Conservation (phyloP, 257 asterid genomes). For the Solanum rostratum region DNA sequence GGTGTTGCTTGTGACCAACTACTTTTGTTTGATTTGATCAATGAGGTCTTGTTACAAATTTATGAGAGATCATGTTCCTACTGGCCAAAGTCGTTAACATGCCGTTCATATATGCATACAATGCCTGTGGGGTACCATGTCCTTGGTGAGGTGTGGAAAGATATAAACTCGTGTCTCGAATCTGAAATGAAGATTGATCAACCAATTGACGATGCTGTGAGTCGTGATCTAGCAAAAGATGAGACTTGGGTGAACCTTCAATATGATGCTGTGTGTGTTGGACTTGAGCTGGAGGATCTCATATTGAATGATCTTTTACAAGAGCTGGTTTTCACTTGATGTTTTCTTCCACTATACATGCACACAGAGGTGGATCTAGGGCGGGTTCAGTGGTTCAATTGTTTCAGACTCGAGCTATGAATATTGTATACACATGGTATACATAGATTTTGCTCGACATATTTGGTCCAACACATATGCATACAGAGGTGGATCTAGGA, state of each 20-base stretch:
- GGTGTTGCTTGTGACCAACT: constrained; percentile 26
- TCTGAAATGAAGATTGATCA: constrained; percentile 25
- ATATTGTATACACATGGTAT: neutral
- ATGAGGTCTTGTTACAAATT: constrained; percentile 49
- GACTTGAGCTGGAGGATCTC: constrained; percentile 52
- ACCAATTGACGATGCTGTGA: constrained; percentile 44
- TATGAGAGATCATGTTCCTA: constrained; percentile 49
- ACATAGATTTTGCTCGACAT: neutral
- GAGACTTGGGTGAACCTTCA: constrained; percentile 77
- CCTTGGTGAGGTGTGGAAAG: constrained; percentile 67
- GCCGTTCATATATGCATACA: constrained; percentile 32
- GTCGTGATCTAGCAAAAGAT: constrained; percentile 32
- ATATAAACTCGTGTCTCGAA: constrained; percentile 28
- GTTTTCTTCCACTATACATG: neutral
- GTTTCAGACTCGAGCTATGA: neutral
- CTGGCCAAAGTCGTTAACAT: constrained; percentile 54
- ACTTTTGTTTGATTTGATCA: constrained; percentile 55
- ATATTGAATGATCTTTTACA: constrained; percentile 60
- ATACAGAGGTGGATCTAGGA: neutral
- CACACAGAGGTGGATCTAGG: neutral
- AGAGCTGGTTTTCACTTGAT: constrained; percentile 23
- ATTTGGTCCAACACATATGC: neutral
- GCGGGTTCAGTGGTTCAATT: neutral
- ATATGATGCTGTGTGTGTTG: constrained; percentile 59
- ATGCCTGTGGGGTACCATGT: constrained; percentile 53